phyloP scores from a whole-genome alignment of 2,329 filamentous ascomycete genomes.

The Graphium sp. region DNA sequence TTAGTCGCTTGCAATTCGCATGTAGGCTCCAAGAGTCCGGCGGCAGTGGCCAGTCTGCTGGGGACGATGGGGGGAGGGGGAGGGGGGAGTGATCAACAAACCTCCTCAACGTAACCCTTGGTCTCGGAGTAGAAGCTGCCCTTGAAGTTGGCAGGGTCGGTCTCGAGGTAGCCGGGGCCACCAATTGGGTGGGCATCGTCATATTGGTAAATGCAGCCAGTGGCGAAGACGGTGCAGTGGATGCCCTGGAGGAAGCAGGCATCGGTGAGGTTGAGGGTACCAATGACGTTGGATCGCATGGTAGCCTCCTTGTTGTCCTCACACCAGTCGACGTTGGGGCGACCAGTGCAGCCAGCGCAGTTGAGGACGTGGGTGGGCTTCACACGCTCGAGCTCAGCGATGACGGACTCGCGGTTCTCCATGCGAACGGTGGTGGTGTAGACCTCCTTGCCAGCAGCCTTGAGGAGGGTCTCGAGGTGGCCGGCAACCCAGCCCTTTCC shows the following conservation, averaged over 20 bases:
- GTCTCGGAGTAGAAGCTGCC: constrained; percentile 54
- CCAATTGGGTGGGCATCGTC: constrained; percentile 42
- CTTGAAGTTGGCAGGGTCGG: constrained; percentile 45
- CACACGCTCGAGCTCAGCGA: constrained; percentile 36
- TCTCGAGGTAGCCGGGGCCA: constrained; percentile 42
- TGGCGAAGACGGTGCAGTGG: constrained; percentile 50
- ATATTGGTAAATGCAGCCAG: constrained; percentile 51
- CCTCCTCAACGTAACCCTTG: constrained; percentile 48
- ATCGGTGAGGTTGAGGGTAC: constrained; percentile 46
- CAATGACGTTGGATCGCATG: constrained; percentile 50
- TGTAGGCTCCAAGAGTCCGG: no score
- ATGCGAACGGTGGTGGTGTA: constrained; percentile 44
- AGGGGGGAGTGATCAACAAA: constrained; percentile 13
- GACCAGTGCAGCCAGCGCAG: constrained; percentile 47
- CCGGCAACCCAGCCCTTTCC: constrained; percentile 45
- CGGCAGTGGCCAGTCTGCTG: neutral
- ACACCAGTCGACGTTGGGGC: constrained; percentile 56
- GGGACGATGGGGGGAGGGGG: neutral
- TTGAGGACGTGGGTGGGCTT: constrained; percentile 52
- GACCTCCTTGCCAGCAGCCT: constrained; percentile 43
- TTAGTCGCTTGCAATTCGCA: no score
- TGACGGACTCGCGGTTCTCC: constrained; percentile 42
- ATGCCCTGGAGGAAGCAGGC: constrained; percentile 39
- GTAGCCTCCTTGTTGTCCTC: constrained; percentile 54
- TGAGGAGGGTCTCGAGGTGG: constrained; percentile 40